Evolutionary conservation across 2,329 filamentous ascomycete species (phyloP).

Genomic region (Aspergillus fructus): DNA sequence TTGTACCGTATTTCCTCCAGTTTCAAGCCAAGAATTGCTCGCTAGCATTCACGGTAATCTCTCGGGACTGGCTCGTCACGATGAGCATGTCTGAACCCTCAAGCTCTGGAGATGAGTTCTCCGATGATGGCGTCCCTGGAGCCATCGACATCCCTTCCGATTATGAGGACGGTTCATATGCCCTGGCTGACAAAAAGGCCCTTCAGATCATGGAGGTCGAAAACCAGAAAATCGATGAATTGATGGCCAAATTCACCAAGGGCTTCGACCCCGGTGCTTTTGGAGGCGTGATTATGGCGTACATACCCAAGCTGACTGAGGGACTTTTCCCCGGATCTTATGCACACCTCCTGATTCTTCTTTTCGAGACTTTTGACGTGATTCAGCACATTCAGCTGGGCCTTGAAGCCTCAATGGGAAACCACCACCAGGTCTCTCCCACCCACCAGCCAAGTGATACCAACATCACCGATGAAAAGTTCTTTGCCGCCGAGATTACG

Average conservation of each 20-base stretch:
- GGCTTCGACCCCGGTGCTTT: constrained; percentile 23
- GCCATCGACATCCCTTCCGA: constrained; percentile 15
- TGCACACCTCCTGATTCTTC: constrained; percentile 23
- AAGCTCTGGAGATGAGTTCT: neutral
- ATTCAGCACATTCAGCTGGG: constrained; percentile 66
- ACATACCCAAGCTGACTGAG: constrained; percentile 7
- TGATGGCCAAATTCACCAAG: constrained; percentile 18
- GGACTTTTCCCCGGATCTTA: constrained; percentile 23
- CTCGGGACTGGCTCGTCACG: neutral
- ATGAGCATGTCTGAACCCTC: constrained; percentile 4
- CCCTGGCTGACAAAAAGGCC: constrained; percentile 13
- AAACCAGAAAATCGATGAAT: constrained; percentile 10
- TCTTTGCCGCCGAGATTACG: constrained; percentile 22
- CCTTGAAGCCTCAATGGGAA: constrained; percentile 63
- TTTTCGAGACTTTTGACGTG: constrained; percentile 47
- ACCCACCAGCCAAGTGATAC: constrained; percentile 1
- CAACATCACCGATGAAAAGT: constrained; percentile 16
- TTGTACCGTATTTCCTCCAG: neutral
- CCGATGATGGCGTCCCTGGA: neutral
- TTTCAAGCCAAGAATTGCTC: neutral
- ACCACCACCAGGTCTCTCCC: constrained; percentile 24
- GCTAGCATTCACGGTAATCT: neutral
- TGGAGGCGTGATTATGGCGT: constrained; percentile 9
- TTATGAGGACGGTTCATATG: neutral
- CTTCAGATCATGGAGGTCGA: constrained; percentile 13